These are phyloP conservation scores for Pogostemon cablin DNA, from an alignment of 257 asterid genomes.

Conservation along the genomic window DNA sequence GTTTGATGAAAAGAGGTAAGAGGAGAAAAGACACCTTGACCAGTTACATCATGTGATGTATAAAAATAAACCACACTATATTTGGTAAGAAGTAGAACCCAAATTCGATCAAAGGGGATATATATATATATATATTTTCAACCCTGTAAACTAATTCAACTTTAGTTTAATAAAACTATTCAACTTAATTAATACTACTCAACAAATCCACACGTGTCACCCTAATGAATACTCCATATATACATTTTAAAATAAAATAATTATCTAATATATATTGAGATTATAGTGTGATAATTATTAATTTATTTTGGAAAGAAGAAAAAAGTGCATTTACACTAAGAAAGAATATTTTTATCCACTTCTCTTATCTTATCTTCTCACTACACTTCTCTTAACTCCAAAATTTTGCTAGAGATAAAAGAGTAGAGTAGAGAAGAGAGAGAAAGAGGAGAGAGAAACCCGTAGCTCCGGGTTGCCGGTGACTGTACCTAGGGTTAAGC, in stretches of 20 bases:
- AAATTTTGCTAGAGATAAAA: not conserved
- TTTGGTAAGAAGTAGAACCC: not conserved
- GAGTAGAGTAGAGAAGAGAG: not conserved
- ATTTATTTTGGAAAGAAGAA: not conserved
- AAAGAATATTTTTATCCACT: conserved; percentile 40
- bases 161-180: no score
- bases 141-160: no score
- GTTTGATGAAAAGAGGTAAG: not conserved
- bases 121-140: not conserved
- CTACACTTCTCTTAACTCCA: conserved; percentile 34
- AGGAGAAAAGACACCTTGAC: not conserved
- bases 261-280: not conserved
- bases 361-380: conserved; percentile 42
- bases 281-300: not conserved
- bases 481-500: conserved; percentile 32
- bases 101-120: not conserved
- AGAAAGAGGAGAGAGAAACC: conserved; percentile 16
- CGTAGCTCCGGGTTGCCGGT: conserved; percentile 34
- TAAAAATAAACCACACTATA: not conserved
- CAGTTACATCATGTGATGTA: conserved; percentile 22
- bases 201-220: no score
- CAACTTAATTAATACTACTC: no score
- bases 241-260: no score
- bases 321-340: conserved; percentile 9
- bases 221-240: no score